Evolutionary conservation across 192 early-diverging fungal genomes (phyloP).

Genomic region (Phycomyces blakesleeanus): DNA sequence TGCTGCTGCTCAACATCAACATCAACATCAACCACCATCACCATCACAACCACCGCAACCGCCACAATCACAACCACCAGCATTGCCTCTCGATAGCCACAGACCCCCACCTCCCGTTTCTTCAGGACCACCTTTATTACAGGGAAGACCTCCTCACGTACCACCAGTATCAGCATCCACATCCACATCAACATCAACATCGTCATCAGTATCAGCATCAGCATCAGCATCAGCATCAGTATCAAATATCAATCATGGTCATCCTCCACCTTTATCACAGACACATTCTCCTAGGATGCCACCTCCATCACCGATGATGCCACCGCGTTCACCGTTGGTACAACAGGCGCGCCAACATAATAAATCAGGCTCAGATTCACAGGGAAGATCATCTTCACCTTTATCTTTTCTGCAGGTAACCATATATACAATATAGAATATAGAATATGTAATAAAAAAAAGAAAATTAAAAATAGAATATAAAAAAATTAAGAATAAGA

Average conservation of each 20-base stretch:
- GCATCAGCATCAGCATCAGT: background rate
- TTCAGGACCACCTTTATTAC: background rate
- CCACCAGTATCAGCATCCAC: background rate
- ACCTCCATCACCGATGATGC: background rate
- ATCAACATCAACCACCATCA: too few relatives aligned
- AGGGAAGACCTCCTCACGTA: background rate
- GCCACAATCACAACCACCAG: too few relatives aligned
- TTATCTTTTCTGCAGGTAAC: too few relatives aligned
- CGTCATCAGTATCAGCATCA: background rate
- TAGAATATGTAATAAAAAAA: too few relatives aligned
- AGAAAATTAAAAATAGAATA: too few relatives aligned
- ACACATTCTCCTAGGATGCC: background rate
- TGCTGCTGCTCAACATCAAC: too few relatives aligned
- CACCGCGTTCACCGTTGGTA: background rate
- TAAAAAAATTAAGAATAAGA: too few relatives aligned
- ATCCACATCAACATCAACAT: background rate
- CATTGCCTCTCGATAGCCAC: background rate
- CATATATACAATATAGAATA: too few relatives aligned
- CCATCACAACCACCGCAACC: too few relatives aligned
- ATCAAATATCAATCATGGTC: background rate
- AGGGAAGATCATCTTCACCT: too few relatives aligned
- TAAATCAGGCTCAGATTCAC: too few relatives aligned
- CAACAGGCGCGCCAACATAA: background rate
- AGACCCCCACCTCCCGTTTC: background rate
- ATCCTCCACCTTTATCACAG: background rate